Evolutionary conservation across 129 eudicot species (phyloP), one percentile per base, ranked within the genome.

Genomic region (Flaveria sonorensis): DNA sequence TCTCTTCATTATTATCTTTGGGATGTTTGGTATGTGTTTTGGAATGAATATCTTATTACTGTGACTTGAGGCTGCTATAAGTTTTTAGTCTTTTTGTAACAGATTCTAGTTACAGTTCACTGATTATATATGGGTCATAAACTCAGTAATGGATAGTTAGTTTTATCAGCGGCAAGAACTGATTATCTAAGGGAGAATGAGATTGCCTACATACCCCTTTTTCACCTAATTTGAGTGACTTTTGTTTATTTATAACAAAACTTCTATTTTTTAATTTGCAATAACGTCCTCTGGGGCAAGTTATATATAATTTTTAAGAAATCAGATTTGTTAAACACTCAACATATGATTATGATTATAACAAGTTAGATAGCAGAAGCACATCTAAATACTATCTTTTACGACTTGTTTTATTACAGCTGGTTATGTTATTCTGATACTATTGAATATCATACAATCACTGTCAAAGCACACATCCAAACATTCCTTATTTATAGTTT

Each of bases 141-240:
- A 39, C 50, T 65, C 24, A 65, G 45, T 39, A 20, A 36, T 36
- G 50, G 26, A n/a, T 16, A 65, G 7, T 24, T 12, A 60, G 36
- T 65, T 32, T 32, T 12, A 65, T 39, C 70, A 7, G 70, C 48
- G n/a, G 70, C 70, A 65, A 39, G 70, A 65, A 65, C 20, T 39
- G 71, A 65, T 65, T 30, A 15, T 64, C 46, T 32, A 7, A 28
- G 45, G 46, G 12, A 5, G 15, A 13, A 30, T 64, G 23, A 8
- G 36, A 30, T 30, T 64, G 7, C 45, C 21, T 30, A 32, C 16
- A 32, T 30, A 30, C 40, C 46, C 45, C 46, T 0, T 61, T 30
- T 36, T 64, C 36, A 64, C 47, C 20, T 15, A 32, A 14, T 6
- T 32, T 64, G 45, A 30, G 47, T 32, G 46, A 32, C 6, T 64